Evolutionary conservation across 371 early-diverging fungal genomes (phyloP).

Genomic region (Zychaea mexicana): DNA sequence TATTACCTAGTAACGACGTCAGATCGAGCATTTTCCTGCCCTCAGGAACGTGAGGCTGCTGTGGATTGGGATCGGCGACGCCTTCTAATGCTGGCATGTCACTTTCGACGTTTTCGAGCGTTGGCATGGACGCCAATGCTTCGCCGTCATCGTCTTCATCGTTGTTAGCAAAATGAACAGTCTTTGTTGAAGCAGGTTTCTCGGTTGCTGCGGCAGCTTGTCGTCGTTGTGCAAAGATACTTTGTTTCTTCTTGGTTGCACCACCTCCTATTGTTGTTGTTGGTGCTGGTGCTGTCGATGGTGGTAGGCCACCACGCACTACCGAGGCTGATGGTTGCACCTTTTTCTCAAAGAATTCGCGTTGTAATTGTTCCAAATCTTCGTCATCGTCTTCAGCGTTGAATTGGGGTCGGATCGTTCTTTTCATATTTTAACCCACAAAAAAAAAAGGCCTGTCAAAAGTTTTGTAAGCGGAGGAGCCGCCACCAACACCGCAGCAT

Average conservation of each 20-base stretch:
- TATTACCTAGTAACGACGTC: conserved; percentile 46
- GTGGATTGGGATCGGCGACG: conserved; percentile 29
- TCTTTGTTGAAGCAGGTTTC: background rate
- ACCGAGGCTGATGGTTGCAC: conserved; percentile 54
- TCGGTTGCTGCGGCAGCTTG: conserved; percentile 1
- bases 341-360: conserved; percentile 50
- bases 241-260: conserved; percentile 28
- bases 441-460: background rate
- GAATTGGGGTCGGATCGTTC: conserved; percentile 23
- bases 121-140: conserved; percentile 22
- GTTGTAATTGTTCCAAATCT: conserved; percentile 61
- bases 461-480: background rate
- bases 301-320: conserved; percentile 25
- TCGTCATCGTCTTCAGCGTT: conserved; percentile 45
- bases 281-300: conserved; percentile 2
- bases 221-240: conserved; percentile 46
- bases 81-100: conserved; percentile 20
- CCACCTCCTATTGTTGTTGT: background rate
- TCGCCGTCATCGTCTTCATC: conserved; percentile 8
- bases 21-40: conserved; percentile 49
- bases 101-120: conserved; percentile 7
- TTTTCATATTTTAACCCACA: conserved; percentile 11
- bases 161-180: background rate
- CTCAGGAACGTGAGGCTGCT: conserved; percentile 26
- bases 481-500: background rate